Evolutionary conservation across 768 basidiomycete genomes (phyloP).

Genomic region (Ephemerocybe angulata): DNA sequence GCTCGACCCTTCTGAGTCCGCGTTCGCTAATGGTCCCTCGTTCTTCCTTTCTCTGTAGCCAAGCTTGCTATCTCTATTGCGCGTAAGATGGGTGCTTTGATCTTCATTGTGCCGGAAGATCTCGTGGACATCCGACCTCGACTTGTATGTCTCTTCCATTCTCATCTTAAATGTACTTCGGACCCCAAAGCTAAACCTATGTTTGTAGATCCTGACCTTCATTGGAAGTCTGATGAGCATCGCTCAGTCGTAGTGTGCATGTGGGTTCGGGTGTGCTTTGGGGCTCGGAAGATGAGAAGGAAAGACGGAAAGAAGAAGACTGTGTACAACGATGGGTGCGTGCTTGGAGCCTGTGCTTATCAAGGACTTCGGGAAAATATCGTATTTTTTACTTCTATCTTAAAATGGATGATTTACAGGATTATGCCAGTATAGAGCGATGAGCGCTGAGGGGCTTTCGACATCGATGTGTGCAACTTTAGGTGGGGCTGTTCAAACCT

Average conservation of each 20-base stretch:
- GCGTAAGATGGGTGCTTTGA: slow-evolving; percentile 94
- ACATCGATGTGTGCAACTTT: no score
- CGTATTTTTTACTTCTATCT: no score
- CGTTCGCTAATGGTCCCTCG: slow-evolving; percentile 5
- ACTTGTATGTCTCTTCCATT: slow-evolving; percentile 52
- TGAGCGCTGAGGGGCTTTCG: no score
- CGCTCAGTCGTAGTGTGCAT: slow-evolving; percentile 29
- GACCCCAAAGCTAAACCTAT: background rate
- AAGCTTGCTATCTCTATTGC: slow-evolving; percentile 98
- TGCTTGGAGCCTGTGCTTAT: no score
- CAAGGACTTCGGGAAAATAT: no score
- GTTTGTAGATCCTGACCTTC: slow-evolving; percentile 82
- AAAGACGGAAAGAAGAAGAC: background rate
- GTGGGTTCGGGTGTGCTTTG: background rate
- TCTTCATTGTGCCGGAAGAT: slow-evolving; percentile 96
- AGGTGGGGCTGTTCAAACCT: no score
- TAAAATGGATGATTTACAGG: no score
- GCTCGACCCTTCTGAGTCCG: background rate
- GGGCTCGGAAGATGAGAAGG: background rate
- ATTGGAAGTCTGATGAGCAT: slow-evolving; percentile 90
- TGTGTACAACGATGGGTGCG: no score
- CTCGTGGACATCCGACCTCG: slow-evolving; percentile 92
- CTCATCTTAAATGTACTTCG: background rate
- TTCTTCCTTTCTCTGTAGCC: slow-evolving; percentile 43
- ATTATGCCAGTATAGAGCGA: no score